Conservation (phyloP, 371 early-diverging fungal genomes). For the Rhizopus microsporus region DNA sequence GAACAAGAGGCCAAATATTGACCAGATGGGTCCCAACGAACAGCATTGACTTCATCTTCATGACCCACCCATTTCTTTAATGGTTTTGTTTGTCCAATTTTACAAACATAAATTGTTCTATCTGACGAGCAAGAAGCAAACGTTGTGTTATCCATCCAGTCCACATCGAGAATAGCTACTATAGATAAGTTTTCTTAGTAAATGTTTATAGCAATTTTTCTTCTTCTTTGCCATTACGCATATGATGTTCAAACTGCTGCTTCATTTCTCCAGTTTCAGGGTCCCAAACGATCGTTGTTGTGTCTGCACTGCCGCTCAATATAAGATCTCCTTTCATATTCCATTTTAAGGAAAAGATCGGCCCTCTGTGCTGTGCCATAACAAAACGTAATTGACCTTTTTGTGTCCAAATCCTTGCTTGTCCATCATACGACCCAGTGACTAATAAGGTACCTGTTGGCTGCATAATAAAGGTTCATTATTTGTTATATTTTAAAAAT, state of each 20-base stretch:
- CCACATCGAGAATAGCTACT: constrained; percentile 84
- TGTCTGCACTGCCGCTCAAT: constrained; percentile 81
- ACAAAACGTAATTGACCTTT: constrained; percentile 64
- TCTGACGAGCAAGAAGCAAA: constrained; percentile 93
- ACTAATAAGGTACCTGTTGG: constrained; percentile 82
- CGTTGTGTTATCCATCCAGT: constrained; percentile 90
- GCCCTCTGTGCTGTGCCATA: constrained; percentile 77
- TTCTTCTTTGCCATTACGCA: constrained; percentile 42
- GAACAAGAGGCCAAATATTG: constrained; percentile 88
- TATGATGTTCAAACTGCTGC: constrained; percentile 80
- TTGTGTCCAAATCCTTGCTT: constrained; percentile 85
- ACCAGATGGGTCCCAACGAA: constrained; percentile 86
- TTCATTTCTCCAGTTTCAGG: constrained; percentile 72
- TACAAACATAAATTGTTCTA: constrained; percentile 79
- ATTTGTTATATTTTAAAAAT: constrained; percentile 7
- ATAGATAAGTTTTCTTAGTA: not conserved
- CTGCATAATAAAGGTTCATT: constrained; percentile 33
- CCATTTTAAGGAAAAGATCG: constrained; percentile 89
- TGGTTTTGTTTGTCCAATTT: constrained; percentile 66
- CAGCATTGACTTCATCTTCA: constrained; percentile 84
- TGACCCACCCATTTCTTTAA: constrained; percentile 78
- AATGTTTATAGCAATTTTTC: not conserved
- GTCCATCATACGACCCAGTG: constrained; percentile 92
- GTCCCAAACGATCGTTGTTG: constrained; percentile 87
- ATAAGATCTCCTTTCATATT: constrained; percentile 79